Conservation (phyloP, 2,329 filamentous ascomycete genomes). For the Aureobasidium namibiae region DNA sequence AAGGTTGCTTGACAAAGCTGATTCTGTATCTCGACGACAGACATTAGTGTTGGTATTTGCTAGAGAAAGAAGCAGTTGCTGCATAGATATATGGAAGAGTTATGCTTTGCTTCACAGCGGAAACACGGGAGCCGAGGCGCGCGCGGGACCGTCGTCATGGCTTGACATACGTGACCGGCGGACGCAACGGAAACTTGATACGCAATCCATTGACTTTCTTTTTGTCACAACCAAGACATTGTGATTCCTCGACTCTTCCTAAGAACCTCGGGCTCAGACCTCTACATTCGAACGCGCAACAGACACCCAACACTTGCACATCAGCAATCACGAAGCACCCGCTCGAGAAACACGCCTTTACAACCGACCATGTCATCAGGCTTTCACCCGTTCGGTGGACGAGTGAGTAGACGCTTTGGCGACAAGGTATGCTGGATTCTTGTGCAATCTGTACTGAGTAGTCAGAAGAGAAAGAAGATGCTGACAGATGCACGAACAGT, state of each 20-base stretch:
- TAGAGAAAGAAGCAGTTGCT: neutral
- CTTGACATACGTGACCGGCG: neutral
- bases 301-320: neutral
- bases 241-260: neutral
- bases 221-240: neutral
- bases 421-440: conserved; percentile 34
- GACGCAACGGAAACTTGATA: neutral
- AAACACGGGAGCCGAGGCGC: conserved; percentile 1
- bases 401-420: conserved; percentile 44
- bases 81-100: neutral
- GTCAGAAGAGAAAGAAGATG: conserved; percentile 18
- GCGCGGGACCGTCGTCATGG: conserved; percentile 2
- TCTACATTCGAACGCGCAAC: neutral
- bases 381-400: conserved; percentile 47
- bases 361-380: conserved; percentile 21
- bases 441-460: neutral
- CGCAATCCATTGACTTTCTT: neutral
- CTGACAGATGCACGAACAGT: neutral
- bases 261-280: neutral
- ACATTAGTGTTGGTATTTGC: neutral
- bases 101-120: too few relatives aligned
- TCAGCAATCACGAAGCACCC: neutral
- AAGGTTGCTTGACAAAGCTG: neutral
- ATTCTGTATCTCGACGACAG: neutral
- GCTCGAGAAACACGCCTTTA: neutral